Evolutionary conservation across 164 flowering plant species (phyloP).

Genomic region (Chimonanthus salicifolius): DNA sequence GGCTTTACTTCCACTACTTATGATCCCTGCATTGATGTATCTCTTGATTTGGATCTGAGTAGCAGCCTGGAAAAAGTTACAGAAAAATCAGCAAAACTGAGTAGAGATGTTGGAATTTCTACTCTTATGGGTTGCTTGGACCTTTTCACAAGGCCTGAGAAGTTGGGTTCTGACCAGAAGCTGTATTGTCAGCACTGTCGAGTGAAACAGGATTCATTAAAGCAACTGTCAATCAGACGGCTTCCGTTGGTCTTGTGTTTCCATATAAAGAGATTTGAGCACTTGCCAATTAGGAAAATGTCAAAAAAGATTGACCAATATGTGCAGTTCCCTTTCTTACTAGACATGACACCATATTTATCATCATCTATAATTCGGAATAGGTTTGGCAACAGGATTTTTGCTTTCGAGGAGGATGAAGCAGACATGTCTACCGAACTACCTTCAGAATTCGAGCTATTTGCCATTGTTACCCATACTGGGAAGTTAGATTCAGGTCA

Average conservation of each 20-base stretch:
- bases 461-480: slow-evolving; percentile 59
- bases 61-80: slow-evolving; percentile 9
- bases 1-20: slow-evolving; percentile 64
- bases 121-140: slow-evolving; percentile 66
- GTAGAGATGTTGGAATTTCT: slow-evolving; percentile 26
- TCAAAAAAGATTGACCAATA: slow-evolving; percentile 50
- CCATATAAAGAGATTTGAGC: slow-evolving; percentile 65
- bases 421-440: slow-evolving; percentile 39
- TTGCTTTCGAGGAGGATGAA: slow-evolving; percentile 48
- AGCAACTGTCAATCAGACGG: slow-evolving; percentile 60
- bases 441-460: slow-evolving; percentile 40
- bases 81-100: slow-evolving; percentile 24
- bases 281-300: slow-evolving; percentile 33
- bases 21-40: slow-evolving; percentile 63
- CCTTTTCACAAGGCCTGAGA: slow-evolving; percentile 64
- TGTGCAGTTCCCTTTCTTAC: slow-evolving; percentile 57
- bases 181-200: slow-evolving; percentile 54
- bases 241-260: slow-evolving; percentile 57
- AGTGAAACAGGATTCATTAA: slow-evolving; percentile 39
- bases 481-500: slow-evolving; percentile 70
- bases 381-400: slow-evolving; percentile 58
- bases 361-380: slow-evolving; percentile 57
- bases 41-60: slow-evolving; percentile 42
- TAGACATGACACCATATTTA: slow-evolving; percentile 61
- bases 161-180: slow-evolving; percentile 69